Base-by-base conservation (phyloP, 2,329 filamentous ascomycete genomes). In the Thielaviopsis populi region DNA sequence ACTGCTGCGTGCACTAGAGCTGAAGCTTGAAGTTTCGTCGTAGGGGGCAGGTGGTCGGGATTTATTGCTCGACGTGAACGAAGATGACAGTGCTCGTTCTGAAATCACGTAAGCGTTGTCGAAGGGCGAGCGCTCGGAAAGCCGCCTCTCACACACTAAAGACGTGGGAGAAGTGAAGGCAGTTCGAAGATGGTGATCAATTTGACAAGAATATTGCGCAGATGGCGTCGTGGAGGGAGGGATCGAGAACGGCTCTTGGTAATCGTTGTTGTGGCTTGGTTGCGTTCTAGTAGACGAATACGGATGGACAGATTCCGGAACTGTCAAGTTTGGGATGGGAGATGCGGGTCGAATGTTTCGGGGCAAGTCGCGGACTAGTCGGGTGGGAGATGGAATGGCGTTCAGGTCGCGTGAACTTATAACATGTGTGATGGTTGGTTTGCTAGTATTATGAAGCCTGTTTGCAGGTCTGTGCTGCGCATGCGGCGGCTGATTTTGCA, bases 61-160 rank as follows among this genome's bases (percentile, higher is more conserved):
- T 15, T 54, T 30, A 24, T 37, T 48, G 22, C n/a, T 33, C 10
- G 59, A 27, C 13, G 41, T 61, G n/a, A 24, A 46, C 11, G 46
- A 27, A 43, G 40, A 48, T 11, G 41, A 33, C 15, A 24, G 43
- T n/a, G 30, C 42, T n/a, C 24, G 59, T 46, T 61, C 59, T 6
- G 41, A 24, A 37, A 61, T 33, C 4, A 37, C 59, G 41, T 61
- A 48, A 19, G 43, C 42, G 59, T 61, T 61, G 59, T 61, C 42
- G 24, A 61, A 61, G 5, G 59, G 59, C 13, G 59, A 61, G 11
- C 10, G 24, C 2, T 46, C 17, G 3, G 40, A 40, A 17, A 8
- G 60, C 43, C 10, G 24, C 1, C n/a, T 6, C 11, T 40, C 53
- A 58, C 37, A n/a, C 15, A 37, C 24, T 40, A 30, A 37, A 59